Conservation (phyloP, 139 green algal species). For the Picochlorum sp. region DNA sequence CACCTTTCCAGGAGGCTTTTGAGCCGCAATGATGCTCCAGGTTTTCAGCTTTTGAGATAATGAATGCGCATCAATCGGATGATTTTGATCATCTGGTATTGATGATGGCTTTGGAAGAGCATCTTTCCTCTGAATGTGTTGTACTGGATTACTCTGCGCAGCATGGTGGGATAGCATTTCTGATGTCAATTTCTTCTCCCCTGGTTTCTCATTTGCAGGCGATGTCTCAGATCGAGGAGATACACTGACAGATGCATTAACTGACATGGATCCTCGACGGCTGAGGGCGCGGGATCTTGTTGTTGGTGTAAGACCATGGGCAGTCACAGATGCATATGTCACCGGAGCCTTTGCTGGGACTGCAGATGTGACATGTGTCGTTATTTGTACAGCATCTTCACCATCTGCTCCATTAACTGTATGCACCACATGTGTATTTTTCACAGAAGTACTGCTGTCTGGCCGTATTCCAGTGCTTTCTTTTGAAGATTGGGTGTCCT, state of each 20-base stretch:
- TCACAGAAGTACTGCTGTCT: too few relatives aligned
- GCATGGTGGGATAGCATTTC: not conserved
- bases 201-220: not conserved
- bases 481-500: not conserved
- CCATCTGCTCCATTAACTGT: too few relatives aligned
- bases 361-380: not conserved
- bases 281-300: not conserved
- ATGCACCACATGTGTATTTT: too few relatives aligned
- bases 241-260: not conserved
- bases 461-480: too few relatives aligned
- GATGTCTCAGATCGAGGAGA: not conserved
- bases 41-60: not conserved
- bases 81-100: not conserved
- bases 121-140: not conserved
- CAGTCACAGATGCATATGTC: constrained; percentile 13
- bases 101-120: not conserved
- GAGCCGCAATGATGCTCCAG: not conserved
- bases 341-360: not conserved
- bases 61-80: not conserved
- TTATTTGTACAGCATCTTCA: too few relatives aligned
- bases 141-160: not conserved
- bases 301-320: not conserved
- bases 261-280: constrained; percentile 1
- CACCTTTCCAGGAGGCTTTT: not conserved
- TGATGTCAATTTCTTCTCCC: not conserved